Percentiles rank a stretch among this genome's conserved stretches.
Conservation (phyloP, 108 stramenopile genomes). For the Cyclotella baltica region DNA sequence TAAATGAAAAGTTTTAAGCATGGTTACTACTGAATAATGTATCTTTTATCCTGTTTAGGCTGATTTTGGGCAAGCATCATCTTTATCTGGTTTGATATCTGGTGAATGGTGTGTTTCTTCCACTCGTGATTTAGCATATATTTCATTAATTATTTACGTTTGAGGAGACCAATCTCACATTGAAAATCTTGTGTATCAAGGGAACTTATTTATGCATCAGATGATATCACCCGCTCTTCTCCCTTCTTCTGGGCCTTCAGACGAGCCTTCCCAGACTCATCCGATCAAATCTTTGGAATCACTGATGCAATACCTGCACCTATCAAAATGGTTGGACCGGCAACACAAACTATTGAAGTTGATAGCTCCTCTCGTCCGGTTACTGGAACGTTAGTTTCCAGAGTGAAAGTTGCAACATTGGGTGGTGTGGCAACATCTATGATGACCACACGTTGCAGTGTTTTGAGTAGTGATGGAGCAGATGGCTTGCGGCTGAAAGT, state of each 20-base stretch:
- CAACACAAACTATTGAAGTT: constrained; percentile 75
- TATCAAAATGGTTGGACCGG: constrained; percentile 87
- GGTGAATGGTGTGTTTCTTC: constrained; percentile 69
- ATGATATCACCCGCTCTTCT: constrained; percentile 80
- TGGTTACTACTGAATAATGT: neutral
- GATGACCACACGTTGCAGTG: constrained; percentile 82
- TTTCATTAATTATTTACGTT: constrained; percentile 14
- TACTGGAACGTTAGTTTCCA: constrained; percentile 71
- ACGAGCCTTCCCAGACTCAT: constrained; percentile 78
- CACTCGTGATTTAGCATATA: neutral
- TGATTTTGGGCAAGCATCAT: constrained; percentile 70
- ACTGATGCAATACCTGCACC: constrained; percentile 85
- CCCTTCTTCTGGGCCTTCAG: constrained; percentile 92
- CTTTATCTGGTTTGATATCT: constrained; percentile 63
- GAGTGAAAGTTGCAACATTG: constrained; percentile 86
- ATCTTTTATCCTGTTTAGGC: neutral
- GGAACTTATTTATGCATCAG: constrained; percentile 82
- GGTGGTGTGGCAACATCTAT: constrained; percentile 86
- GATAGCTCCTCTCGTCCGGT: constrained; percentile 41
- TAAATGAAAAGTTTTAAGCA: no score
- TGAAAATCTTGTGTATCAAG: constrained; percentile 12
- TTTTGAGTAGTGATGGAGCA: constrained; percentile 62
- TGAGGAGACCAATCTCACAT: neutral
- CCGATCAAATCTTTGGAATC: constrained; percentile 84
- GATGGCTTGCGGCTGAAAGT: constrained; percentile 71